Conservation (phyloP, 495 filamentous ascomycete genomes). For the Acidiella bohemica region DNA sequence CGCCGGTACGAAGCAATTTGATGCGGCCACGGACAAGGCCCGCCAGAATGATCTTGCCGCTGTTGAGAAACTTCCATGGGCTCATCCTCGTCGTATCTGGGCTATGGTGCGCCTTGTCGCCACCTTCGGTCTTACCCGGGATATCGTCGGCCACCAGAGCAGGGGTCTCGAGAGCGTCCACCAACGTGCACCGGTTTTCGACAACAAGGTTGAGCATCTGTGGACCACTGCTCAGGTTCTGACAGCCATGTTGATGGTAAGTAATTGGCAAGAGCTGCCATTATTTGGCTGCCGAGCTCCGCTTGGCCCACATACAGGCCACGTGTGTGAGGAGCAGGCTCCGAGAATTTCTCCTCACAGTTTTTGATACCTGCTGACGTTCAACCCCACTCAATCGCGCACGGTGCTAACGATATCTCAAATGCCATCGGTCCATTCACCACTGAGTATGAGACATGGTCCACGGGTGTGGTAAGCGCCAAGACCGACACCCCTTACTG, state of each 20-base stretch:
- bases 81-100: background rate
- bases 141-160: slow-evolving; percentile 19
- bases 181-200: slow-evolving; percentile 46
- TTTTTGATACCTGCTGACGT: too few relatives aligned
- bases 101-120: background rate
- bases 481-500: slow-evolving; percentile 46
- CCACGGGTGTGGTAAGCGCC: slow-evolving; percentile 35
- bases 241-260: slow-evolving; percentile 64
- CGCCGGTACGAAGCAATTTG: too few relatives aligned
- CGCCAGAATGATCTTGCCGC: too few relatives aligned
- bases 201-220: slow-evolving; percentile 62
- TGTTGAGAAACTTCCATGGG: too few relatives aligned
- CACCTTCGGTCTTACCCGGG: slow-evolving; percentile 19
- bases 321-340: too few relatives aligned
- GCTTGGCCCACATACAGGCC: too few relatives aligned
- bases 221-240: slow-evolving; percentile 65
- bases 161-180: slow-evolving; percentile 34
- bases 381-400: too few relatives aligned
- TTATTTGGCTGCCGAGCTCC: too few relatives aligned
- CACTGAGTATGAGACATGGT: slow-evolving; percentile 55
- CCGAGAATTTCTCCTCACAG: too few relatives aligned
- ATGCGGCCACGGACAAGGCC: too few relatives aligned
- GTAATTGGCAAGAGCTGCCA: too few relatives aligned
- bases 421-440: slow-evolving; percentile 66
- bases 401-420: slow-evolving; percentile 68